A percentile compares a stretch with the other conserved stretches of the same genome.
These are phyloP conservation scores for Gonapodya prolifera DNA, from an alignment of 192 early-diverging fungal species.

Conservation along the genomic window DNA sequence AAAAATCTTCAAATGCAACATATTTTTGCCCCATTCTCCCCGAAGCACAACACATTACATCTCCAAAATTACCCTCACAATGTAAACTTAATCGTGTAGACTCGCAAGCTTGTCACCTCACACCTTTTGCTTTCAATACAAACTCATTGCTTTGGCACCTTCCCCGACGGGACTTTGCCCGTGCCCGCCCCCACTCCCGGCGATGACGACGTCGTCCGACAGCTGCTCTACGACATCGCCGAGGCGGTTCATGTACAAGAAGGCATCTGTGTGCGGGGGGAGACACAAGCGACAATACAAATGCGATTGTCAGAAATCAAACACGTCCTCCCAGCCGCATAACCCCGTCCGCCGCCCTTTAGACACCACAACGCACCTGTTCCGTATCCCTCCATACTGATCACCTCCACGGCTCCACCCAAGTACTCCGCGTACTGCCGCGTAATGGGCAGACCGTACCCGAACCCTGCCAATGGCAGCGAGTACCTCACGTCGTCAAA, in stretches of 20 bases:
- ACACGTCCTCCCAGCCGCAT: neutral
- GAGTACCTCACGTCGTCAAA: conserved; percentile 5
- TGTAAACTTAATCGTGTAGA: no score
- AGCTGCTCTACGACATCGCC: neutral
- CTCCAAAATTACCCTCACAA: no score
- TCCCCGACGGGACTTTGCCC: neutral
- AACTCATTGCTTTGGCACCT: neutral
- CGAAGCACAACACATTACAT: no score
- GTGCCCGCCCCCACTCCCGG: neutral
- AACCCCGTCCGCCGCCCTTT: neutral
- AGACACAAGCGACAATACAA: neutral
- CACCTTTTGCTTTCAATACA: no score
- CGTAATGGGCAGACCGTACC: conserved; percentile 2
- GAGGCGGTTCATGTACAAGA: neutral
- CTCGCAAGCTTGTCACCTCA: no score
- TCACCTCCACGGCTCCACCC: conserved; percentile 1
- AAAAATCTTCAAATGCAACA: no score
- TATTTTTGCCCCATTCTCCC: no score
- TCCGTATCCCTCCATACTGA: conserved; percentile 4
- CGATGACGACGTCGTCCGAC: conserved; percentile 1
- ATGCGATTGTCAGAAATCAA: neutral
- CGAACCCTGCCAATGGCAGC: neutral
- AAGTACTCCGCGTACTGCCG: conserved; percentile 4
- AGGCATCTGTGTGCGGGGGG: neutral
- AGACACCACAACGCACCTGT: neutral